Evolutionary conservation across 148 eudicot genomes (phyloP), one percentile per base, ranked within the genome.

Genomic region (Rhododendron henanense): DNA sequence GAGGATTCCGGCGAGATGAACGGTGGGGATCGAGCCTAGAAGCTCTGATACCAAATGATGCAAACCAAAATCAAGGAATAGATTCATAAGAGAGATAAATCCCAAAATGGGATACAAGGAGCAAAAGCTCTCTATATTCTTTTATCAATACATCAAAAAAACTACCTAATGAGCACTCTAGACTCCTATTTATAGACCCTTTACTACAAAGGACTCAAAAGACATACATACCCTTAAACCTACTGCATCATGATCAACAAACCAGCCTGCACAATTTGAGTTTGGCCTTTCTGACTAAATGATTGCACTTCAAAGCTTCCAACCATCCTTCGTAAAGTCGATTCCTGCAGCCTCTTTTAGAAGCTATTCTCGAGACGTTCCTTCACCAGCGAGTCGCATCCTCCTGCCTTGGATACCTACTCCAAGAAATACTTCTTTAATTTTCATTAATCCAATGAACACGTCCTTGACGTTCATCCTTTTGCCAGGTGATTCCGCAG

Each of bases 391-490:
- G 6, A 10, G 81, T 78, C 1, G 67, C 21, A 23, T 47, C 63
- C 21, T 3, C 19, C 4, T 15, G 23, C 41, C 44, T 51, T 50
- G 83, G 31, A 80, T 80, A 25, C 63, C 63, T 25, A 28, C 41
- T 14, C 83, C 83, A 31, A 80, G 63, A 80, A 80, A 51, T n/a
- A 80, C 10, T 48, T 80, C 83, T 19, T 50, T 80, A 14, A 31
- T 80, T 51, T 8, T n/a, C 18, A 2, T 51, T 28, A 80, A 51
- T 80, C 33, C 41, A 3, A n/a, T 4, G 21, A 51, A 18, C 21
- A 48, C 65, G 6, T 80, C 41, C 14, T 80, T 80, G 41, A 53
- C 6, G 1, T 77, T 37, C 80, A 77, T 77, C 25, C 50, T 35
- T 19, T 77, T 37, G 2, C n/a, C 7, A 23, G 63, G 83, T 4